Conservation (phyloP, 768 basidiomycete genomes). For the Cantharellus anzutake region DNA sequence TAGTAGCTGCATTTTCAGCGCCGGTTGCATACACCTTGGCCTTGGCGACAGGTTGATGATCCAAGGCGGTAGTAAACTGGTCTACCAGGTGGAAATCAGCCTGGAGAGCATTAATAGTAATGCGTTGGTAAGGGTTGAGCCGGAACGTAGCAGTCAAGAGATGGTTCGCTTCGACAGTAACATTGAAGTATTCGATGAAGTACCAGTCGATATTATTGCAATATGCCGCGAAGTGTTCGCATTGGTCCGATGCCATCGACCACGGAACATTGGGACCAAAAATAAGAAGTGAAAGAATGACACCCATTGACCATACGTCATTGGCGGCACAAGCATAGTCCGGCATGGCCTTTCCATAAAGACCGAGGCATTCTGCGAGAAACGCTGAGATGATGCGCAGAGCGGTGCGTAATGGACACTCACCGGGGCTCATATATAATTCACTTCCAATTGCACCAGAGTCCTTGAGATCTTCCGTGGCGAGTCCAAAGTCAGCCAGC, state of each 20-base stretch:
- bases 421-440: constrained; percentile 28
- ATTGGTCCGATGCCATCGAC: background rate
- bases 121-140: background rate
- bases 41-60: no score
- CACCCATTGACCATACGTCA: constrained; percentile 32
- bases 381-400: background rate
- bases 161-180: background rate
- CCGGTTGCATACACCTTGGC: no score
- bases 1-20: no score
- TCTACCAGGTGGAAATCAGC: background rate
- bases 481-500: constrained; percentile 86
- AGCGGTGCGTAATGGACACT: constrained; percentile 10
- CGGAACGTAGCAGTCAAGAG: background rate
- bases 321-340: constrained; percentile 37
- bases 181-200: background rate
- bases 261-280: background rate
- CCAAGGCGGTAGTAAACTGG: background rate
- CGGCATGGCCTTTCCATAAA: constrained; percentile 14
- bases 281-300: constrained; percentile 52
- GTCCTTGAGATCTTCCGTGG: constrained; percentile 20
- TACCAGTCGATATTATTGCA: background rate
- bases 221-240: background rate
- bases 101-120: background rate
- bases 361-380: constrained; percentile 14
- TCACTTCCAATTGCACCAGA: constrained; percentile 26